These are phyloP conservation scores for Agastache rugosa DNA, from an alignment of 257 asterid species.

Conservation along the genomic window DNA sequence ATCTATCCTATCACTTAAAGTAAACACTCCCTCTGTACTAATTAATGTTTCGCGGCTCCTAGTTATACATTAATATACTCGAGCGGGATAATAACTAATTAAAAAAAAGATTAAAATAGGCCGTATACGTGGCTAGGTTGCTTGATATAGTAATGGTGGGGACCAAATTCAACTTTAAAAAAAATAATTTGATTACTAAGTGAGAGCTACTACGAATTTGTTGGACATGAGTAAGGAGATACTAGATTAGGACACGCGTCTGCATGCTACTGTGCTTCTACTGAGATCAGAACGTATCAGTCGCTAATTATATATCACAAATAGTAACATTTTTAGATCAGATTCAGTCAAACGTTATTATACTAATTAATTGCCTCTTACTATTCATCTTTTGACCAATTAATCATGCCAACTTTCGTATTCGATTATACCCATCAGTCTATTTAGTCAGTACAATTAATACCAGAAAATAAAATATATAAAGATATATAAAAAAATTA, in stretches of 20 bases:
- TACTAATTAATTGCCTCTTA: slow-evolving; percentile 5
- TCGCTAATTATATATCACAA: slow-evolving; percentile 20
- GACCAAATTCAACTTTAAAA: neutral
- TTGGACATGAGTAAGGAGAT: neutral
- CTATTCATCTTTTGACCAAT: slow-evolving; percentile 41
- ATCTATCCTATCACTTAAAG: no score
- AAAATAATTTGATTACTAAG: neutral
- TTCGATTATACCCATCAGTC: no score
- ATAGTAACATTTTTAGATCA: slow-evolving; percentile 13
- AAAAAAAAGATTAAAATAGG: neutral
- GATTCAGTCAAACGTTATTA: slow-evolving; percentile 52
- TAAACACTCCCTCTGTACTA: no score
- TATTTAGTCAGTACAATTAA: no score
- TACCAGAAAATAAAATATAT: no score
- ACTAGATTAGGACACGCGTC: slow-evolving; percentile 44
- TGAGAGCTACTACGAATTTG: slow-evolving; percentile 1
- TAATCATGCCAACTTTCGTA: slow-evolving; percentile 28
- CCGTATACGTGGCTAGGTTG: slow-evolving; percentile 31
- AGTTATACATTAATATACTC: neutral
- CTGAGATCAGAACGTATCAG: neutral
- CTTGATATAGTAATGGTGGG: slow-evolving; percentile 12
- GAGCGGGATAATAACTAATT: neutral
- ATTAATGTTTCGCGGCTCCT: neutral
- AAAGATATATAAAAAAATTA: no score
- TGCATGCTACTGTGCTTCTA: slow-evolving; percentile 9